These are phyloP conservation scores for Nitzschia sp. DNA, from an alignment of 108 stramenopile species.

Conservation along the genomic window DNA sequence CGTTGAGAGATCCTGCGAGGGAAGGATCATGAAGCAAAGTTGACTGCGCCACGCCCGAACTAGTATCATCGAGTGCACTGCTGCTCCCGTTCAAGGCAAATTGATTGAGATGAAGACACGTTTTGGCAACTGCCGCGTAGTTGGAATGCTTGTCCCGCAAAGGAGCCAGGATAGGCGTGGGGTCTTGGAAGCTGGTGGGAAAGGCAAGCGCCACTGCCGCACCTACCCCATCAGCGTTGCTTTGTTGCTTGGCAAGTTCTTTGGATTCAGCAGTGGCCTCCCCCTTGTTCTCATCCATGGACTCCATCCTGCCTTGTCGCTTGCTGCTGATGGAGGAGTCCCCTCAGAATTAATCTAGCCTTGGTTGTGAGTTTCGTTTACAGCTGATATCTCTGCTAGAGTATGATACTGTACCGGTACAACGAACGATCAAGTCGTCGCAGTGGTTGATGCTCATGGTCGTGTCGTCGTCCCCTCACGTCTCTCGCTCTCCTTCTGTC, in stretches of 20 bases:
- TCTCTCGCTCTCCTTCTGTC: too few relatives aligned
- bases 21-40: conserved; percentile 42
- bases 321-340: too few relatives aligned
- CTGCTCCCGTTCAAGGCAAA: conserved; percentile 37
- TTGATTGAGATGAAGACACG: conserved; percentile 48
- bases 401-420: too few relatives aligned
- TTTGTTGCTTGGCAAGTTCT: conserved; percentile 7
- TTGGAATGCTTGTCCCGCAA: conserved; percentile 40
- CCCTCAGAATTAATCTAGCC: too few relatives aligned
- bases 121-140: conserved; percentile 36
- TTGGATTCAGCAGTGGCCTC: conserved; percentile 4
- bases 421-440: too few relatives aligned
- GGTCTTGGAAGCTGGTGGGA: conserved; percentile 11
- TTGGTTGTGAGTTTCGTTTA: too few relatives aligned
- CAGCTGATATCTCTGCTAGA: too few relatives aligned
- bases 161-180: conserved; percentile 23
- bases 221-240: conserved; percentile 7
- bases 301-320: conserved; percentile 14
- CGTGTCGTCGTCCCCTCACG: too few relatives aligned
- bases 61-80: conserved; percentile 22
- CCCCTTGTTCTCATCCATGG: conserved; percentile 13
- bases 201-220: conserved; percentile 10
- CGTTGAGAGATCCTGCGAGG: conserved; percentile 24
- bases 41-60: conserved; percentile 23
- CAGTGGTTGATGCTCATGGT: too few relatives aligned